Evolutionary conservation across 768 basidiomycete genomes (phyloP), one percentile per base, ranked within the genome.

Genomic region (Naematelia aurantialba): DNA sequence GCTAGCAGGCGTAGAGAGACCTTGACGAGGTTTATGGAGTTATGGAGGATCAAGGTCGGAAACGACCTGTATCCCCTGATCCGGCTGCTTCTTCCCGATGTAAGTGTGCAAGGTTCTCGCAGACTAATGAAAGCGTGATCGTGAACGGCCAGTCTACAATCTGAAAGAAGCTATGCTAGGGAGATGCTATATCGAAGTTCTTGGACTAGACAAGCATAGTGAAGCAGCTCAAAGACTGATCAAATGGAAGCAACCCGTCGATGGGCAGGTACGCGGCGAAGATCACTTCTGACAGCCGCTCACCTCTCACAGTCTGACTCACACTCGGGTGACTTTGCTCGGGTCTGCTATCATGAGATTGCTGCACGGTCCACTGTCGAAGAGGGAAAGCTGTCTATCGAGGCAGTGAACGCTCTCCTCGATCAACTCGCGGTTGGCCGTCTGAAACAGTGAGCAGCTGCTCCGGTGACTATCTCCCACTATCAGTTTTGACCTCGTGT

Each of bases 101-200:
- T 79, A 45, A 65, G 90, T 83, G n/a, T 76, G 58, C 78, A 76
- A 24, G 21, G 1, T 25, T 17, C 27, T 24, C 57, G 2, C 39
- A 2, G 22, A 30, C 22, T 11, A 4, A 25, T 2, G 12, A 27
- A 75, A 98, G 91, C 89, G 96, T 84, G 96, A 98, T 74, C 83
- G 87, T 30, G 91, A 97, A 62, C 85, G 96, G 54, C 84, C 89
- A 0, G 86, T 92, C 0, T 99, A 98, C 76, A 89, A 91, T 13
- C 77, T 96, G 65, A 99, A 99, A 75, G 96, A 99, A 80, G 89
- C 88, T 79, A 89, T 88, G 72, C 79, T 99, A 2, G 93, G 92
- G 3, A 97, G 92, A 76, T 85, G 85, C 10, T 96, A 93, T 73
- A 90, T 94, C 79, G 86, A 88, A 61, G 82, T 93, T 1, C 88